These are phyloP conservation scores for Centella asiatica DNA, from an alignment of 129 eudicot genomes.

Conservation along the genomic window DNA sequence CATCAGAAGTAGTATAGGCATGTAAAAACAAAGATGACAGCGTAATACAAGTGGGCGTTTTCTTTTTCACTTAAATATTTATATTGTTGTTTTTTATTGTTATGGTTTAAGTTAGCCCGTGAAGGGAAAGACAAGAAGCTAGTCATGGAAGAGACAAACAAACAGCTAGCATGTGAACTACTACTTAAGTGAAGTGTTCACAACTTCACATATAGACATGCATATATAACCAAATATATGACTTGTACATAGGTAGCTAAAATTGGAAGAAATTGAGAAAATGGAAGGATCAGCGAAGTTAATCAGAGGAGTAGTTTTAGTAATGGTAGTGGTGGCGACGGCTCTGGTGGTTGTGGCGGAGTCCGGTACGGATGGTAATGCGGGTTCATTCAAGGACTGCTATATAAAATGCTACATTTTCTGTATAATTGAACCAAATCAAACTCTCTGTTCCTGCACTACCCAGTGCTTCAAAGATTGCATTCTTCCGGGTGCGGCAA, in stretches of 20 bases:
- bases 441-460: slow-evolving; percentile 58
- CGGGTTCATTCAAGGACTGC: slow-evolving; percentile 52
- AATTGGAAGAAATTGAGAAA: background rate
- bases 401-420: slow-evolving; percentile 61
- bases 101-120: background rate
- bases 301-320: background rate
- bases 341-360: slow-evolving; percentile 28
- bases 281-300: slow-evolving; percentile 5
- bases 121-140: slow-evolving; percentile 5
- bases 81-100: background rate
- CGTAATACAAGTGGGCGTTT: no score
- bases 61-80: no score
- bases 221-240: background rate
- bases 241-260: background rate
- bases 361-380: slow-evolving; percentile 17
- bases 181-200: background rate
- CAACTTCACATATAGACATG: background rate
- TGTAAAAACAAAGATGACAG: no score
- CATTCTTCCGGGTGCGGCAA: slow-evolving; percentile 25
- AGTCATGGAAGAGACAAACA: background rate
- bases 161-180: slow-evolving; percentile 3
- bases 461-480: slow-evolving; percentile 64
- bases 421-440: slow-evolving; percentile 58
- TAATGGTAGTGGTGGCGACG: slow-evolving; percentile 15
- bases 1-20: no score